Base-by-base conservation (phyloP, 352 stramenopile species). In the Phytophthora ohioensis region DNA sequence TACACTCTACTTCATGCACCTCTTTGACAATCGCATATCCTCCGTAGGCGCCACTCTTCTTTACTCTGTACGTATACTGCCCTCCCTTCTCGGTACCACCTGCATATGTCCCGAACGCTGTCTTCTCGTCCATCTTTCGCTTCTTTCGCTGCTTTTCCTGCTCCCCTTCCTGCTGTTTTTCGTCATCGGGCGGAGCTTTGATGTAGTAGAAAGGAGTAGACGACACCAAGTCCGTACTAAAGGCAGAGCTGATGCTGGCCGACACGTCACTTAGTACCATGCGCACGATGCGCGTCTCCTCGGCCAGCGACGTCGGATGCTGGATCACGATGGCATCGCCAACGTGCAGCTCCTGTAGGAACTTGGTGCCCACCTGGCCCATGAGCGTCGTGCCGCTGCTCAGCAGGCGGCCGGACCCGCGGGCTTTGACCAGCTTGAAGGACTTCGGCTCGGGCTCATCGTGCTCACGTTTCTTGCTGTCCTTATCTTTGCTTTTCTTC, bases 251-350 rank as follows among this genome's bases (percentile, higher is more conserved):
- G 63, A 98, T 70, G 30, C 85, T 87, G 46, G 88, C 88, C 46
- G 86, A 96, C 13, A 96, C 81, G 66, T 98, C 89, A 53, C 86
- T 96, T 11, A 98, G 79, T 61, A 98, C 92, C 90, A 97, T 97
- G 35, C 86, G 85, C 53, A 97, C 76, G 54, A 97, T 95, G n/a
- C 90, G 81, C 51, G 89, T 97, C 76, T 97, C 91, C 57, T 97
- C 90, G 15, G 74, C 56, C 5, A 97, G 73, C 27, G 87, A 92
- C 46, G 81, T 97, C n/a, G 92, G 92, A 73, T 97, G 92, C 47
- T 88, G 81, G 35, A 98, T 85, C 64, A 98, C 81, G 43, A 98
- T 79, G 4, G 92, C 92, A 66, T 98, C 92, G 43, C 91, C 91
- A 30, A 87, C 77, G 27, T 73, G 64, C 46, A 98, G 71, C 57